A percentile compares a stretch with the other conserved stretches of the same genome.
phyloP scores from a whole-genome alignment of 2,329 filamentous ascomycete species.

The Fusarium albosuccineum region DNA sequence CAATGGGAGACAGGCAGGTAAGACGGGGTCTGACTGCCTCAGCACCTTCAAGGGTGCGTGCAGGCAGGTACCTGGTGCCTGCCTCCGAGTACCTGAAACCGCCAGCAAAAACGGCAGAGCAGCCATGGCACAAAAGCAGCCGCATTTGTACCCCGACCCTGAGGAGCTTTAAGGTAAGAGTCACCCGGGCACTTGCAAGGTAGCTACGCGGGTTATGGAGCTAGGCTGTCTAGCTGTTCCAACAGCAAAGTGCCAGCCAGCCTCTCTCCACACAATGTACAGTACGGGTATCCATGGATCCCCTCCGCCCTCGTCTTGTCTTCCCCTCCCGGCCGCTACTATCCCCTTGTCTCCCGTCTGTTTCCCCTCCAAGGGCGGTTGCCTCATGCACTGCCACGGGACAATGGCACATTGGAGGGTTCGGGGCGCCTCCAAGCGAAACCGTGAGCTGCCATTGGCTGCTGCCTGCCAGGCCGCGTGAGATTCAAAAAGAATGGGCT shows the following conservation, averaged over 20 bases:
- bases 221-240: conserved; percentile 16
- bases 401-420: conserved; percentile 43
- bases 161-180: conserved; percentile 16
- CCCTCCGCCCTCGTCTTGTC: no score
- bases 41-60: not conserved
- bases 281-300: no score
- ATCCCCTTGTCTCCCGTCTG: conserved; percentile 19
- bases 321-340: conserved; percentile 8
- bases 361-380: conserved; percentile 37
- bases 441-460: conserved; percentile 21
- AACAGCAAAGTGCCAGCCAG: conserved; percentile 9
- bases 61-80: conserved; percentile 21
- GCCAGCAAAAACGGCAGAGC: not conserved
- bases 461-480: conserved; percentile 30
- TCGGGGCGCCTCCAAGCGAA: not conserved
- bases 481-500: conserved; percentile 18
- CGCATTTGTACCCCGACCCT: conserved; percentile 21
- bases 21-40: conserved; percentile 26
- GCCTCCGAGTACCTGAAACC: conserved; percentile 15
- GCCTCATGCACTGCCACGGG: conserved; percentile 51
- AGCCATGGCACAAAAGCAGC: conserved; percentile 11
- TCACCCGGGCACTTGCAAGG: conserved; percentile 17
- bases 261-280: conserved; percentile 7
- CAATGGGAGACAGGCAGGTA: conserved; percentile 18
- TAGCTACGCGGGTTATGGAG: not conserved